phyloP scores from a whole-genome alignment of 805 yeast genomes.

The Kockiozyma suomiensis region DNA sequence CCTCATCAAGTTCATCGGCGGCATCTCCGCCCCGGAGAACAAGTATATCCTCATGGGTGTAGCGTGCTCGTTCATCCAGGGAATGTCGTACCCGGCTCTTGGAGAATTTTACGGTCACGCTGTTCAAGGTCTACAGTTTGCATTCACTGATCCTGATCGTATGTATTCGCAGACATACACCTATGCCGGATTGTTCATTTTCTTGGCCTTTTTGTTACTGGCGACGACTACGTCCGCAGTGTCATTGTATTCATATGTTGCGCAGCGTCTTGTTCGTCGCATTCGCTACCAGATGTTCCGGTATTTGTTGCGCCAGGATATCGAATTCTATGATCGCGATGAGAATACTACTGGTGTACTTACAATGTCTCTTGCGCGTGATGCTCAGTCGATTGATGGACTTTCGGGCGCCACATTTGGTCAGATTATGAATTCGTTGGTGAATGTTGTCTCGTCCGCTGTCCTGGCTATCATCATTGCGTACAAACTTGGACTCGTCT shows the following conservation, averaged over 20 bases:
- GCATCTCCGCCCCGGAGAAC: conserved; percentile 23
- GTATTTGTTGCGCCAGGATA: conserved; percentile 38
- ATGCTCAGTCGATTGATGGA: conserved; percentile 40
- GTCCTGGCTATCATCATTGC: conserved; percentile 46
- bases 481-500: conserved; percentile 49
- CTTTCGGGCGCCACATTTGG: conserved; percentile 41
- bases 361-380: conserved; percentile 38
- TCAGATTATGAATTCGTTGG: conserved; percentile 41
- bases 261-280: conserved; percentile 35
- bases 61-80: conserved; percentile 30
- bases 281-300: conserved; percentile 37
- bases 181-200: conserved; percentile 46
- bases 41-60: conserved; percentile 21
- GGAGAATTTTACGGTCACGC: conserved; percentile 34
- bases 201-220: conserved; percentile 43
- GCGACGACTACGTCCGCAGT: conserved; percentile 49
- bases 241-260: conserved; percentile 39
- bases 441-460: conserved; percentile 46
- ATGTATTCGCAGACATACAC: conserved; percentile 46
- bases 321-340: conserved; percentile 38
- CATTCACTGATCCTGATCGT: conserved; percentile 39
- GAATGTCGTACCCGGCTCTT: conserved; percentile 31
- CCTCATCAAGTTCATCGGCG: conserved; percentile 21
- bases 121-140: conserved; percentile 37
- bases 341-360: conserved; percentile 39